phyloP scores from a whole-genome alignment of 768 basidiomycete genomes.

The Naganishia vaughanmartiniae region DNA sequence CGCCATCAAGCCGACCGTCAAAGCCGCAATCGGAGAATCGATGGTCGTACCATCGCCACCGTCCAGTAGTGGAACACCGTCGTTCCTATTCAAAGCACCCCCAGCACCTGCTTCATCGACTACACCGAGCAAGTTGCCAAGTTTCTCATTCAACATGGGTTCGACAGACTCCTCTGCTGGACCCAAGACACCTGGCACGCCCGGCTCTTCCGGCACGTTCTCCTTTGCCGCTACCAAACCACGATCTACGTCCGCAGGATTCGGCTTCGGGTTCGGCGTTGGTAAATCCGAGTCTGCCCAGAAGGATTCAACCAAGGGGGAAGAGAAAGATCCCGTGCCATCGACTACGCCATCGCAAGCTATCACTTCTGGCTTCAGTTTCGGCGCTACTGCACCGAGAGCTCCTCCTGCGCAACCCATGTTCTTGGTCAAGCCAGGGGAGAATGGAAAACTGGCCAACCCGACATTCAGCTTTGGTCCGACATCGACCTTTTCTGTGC shows the following conservation, averaged over 20 bases:
- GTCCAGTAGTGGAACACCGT: background rate
- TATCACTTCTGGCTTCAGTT: constrained; percentile 21
- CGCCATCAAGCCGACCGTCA: constrained; percentile 32
- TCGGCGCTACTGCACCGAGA: constrained; percentile 18
- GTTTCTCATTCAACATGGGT: constrained; percentile 23
- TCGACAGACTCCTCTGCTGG: constrained; percentile 10
- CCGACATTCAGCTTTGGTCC: constrained; percentile 29
- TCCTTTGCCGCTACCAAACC: constrained; percentile 25
- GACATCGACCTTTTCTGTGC: background rate
- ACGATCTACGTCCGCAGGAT: constrained; percentile 19
- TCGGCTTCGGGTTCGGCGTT: constrained; percentile 13
- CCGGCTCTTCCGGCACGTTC: constrained; percentile 7
- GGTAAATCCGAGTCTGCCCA: constrained; percentile 16
- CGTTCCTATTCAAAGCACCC: constrained; percentile 30
- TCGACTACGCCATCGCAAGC: constrained; percentile 5
- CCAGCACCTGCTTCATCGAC: constrained; percentile 8
- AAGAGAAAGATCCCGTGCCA: background rate
- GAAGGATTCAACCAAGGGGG: constrained; percentile 4
- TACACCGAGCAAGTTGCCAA: constrained; percentile 16
- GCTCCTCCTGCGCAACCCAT: background rate
- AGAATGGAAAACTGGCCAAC: background rate
- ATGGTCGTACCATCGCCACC: constrained; percentile 27
- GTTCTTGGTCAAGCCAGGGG: background rate
- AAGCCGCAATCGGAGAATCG: constrained; percentile 2
- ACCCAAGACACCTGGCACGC: background rate